phyloP scores from a whole-genome alignment of 129 eudicot species.

The Arctium lappa region DNA sequence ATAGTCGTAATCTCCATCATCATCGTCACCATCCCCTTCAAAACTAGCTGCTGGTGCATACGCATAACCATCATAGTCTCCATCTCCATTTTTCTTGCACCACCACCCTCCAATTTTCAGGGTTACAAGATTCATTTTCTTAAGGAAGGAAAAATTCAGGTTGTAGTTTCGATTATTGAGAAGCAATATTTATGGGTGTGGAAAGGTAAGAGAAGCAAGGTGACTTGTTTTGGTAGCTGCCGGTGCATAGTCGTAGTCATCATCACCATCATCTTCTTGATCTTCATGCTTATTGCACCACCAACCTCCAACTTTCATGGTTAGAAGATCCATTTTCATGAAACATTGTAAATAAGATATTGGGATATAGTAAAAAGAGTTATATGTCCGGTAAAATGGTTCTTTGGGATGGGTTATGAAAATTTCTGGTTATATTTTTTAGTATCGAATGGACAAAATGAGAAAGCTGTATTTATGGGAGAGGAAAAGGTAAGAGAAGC shows the following conservation, averaged over 20 bases:
- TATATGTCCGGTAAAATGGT: neutral
- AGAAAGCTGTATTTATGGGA: constrained; percentile 4
- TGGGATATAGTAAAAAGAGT: neutral
- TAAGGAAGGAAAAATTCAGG: no score
- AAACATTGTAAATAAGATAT: neutral
- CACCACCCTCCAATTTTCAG: no score
- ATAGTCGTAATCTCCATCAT: no score
- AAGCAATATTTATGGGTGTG: no score
- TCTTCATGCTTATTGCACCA: constrained; percentile 18
- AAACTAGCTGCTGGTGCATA: no score
- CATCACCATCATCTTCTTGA: constrained; percentile 31
- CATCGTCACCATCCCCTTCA: no score
- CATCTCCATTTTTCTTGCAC: no score
- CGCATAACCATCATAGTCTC: no score
- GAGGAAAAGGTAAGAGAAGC: neutral
- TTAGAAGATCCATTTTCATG: constrained; percentile 16
- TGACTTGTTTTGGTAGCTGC: constrained; percentile 16
- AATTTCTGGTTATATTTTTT: neutral
- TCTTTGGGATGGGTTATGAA: neutral
- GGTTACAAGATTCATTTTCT: no score
- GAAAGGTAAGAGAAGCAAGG: no score
- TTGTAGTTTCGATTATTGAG: no score
- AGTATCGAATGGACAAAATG: neutral
- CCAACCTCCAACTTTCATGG: neutral
- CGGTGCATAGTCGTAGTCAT: constrained; percentile 41